These are phyloP conservation scores for Achaetomium macrosporum DNA, from an alignment of 2,329 filamentous ascomycete genomes.

Conservation along the genomic window DNA sequence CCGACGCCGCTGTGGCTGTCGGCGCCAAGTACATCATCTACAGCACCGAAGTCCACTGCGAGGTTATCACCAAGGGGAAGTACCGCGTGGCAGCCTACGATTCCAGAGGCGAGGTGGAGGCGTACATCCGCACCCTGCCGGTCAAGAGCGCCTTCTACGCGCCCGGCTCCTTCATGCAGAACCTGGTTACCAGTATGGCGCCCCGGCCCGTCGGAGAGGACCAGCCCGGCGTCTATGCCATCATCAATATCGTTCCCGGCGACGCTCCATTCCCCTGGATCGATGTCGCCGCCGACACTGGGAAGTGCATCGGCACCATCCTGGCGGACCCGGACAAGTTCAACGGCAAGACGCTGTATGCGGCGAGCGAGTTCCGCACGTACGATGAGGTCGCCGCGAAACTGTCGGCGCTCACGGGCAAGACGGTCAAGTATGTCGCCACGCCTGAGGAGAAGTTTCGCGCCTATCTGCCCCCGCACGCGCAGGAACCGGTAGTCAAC, in stretches of 20 bases:
- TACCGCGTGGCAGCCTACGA: constrained; percentile 47
- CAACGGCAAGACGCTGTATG: constrained; percentile 18
- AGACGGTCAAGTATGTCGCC: constrained; percentile 21
- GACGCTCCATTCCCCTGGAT: constrained; percentile 32
- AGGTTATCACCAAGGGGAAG: constrained; percentile 34
- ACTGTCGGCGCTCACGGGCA: constrained; percentile 31
- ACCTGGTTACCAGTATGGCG: constrained; percentile 27
- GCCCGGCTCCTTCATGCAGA: constrained; percentile 51
- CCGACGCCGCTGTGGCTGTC: constrained; percentile 39
- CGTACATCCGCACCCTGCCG: constrained; percentile 47
- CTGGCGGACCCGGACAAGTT: constrained; percentile 22
- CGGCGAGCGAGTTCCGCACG: constrained; percentile 23
- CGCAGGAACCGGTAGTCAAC: constrained; percentile 21
- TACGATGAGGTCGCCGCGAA: constrained; percentile 28
- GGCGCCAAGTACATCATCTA: constrained; percentile 43
- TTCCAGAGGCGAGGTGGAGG: constrained; percentile 49
- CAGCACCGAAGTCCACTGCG: constrained; percentile 39
- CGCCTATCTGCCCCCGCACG: constrained; percentile 12
- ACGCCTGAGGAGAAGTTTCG: constrained; percentile 13
- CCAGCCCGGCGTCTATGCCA: background rate
- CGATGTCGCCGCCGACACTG: constrained; percentile 35
- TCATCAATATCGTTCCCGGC: constrained; percentile 19
- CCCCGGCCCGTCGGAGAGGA: background rate
- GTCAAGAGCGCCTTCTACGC: constrained; percentile 48
- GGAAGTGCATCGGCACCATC: constrained; percentile 33